A percentile compares a stretch with the other conserved stretches of the same genome.
phyloP scores from a whole-genome alignment of 352 stramenopile species.

The Globisporangium barbulae region DNA sequence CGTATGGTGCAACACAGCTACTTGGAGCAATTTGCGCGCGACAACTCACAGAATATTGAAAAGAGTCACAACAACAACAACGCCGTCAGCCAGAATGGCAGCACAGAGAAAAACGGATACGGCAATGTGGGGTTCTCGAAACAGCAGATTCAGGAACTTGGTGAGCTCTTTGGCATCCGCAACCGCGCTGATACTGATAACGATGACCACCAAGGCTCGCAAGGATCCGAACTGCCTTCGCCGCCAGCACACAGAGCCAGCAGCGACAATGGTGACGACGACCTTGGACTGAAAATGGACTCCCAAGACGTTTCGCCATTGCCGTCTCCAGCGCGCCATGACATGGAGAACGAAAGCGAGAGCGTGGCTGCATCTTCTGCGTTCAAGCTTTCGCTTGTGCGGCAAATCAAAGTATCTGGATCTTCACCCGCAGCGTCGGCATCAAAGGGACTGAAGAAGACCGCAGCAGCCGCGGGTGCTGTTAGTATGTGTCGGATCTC shows the following conservation, averaged over 20 bases:
- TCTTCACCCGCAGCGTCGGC: background rate
- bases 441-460: background rate
- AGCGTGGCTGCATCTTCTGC: background rate
- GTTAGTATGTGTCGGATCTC: conserved; percentile 7
- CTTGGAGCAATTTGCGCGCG: conserved; percentile 49
- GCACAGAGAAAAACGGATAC: conserved; percentile 23
- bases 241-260: background rate
- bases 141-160: conserved; percentile 49
- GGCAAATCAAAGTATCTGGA: background rate
- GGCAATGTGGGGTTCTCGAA: conserved; percentile 29
- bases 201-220: background rate
- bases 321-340: background rate
- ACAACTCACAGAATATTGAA: conserved; percentile 20
- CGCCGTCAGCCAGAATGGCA: conserved; percentile 13
- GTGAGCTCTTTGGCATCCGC: conserved; percentile 47
- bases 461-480: background rate
- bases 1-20: conserved; percentile 70
- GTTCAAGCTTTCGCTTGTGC: conserved; percentile 2
- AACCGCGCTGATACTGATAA: conserved; percentile 3
- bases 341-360: background rate
- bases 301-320: background rate
- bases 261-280: background rate
- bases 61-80: background rate
- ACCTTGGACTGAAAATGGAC: background rate
- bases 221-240: background rate